These are phyloP conservation scores for Claviceps sp. DNA, from an alignment of 2,329 filamentous ascomycete genomes.

Conservation along the genomic window DNA sequence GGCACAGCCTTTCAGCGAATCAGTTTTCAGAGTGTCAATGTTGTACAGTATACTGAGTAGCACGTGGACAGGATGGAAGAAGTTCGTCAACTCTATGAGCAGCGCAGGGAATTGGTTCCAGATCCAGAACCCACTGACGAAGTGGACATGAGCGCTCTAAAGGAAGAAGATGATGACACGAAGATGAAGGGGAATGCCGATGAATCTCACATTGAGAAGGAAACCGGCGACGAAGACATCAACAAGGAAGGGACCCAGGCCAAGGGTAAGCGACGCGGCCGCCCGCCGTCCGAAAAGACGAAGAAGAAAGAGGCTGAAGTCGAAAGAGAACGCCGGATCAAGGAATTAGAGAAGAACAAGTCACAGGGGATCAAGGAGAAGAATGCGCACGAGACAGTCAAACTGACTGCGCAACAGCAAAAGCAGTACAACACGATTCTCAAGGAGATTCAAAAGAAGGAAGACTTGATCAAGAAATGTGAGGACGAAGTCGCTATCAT, in stretches of 20 bases:
- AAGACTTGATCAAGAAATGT: conserved; percentile 63
- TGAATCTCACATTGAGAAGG: conserved; percentile 40
- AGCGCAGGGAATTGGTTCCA: conserved; percentile 58
- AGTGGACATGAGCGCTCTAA: conserved; percentile 28
- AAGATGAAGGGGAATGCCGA: conserved; percentile 48
- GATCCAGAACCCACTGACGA: conserved; percentile 58
- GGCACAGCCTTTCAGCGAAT: conserved; percentile 3
- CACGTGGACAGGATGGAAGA: conserved; percentile 46
- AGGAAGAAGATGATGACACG: conserved; percentile 42
- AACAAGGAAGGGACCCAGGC: conserved; percentile 56
- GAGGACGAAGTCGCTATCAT: conserved; percentile 76
- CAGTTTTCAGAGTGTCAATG: neutral
- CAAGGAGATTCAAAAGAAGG: conserved; percentile 80
- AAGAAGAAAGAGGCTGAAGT: conserved; percentile 52
- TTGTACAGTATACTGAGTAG: neutral
- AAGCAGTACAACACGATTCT: conserved; percentile 81
- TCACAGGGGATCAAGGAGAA: conserved; percentile 33
- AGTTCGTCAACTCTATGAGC: conserved; percentile 54
- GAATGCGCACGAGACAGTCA: conserved; percentile 50
- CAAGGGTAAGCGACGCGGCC: conserved; percentile 42
- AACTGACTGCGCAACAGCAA: conserved; percentile 57
- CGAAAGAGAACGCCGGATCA: conserved; percentile 52
- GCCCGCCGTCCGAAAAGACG: conserved; percentile 48
- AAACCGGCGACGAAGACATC: conserved; percentile 51
- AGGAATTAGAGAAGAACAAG: conserved; percentile 54